phyloP scores from a whole-genome alignment of 495 filamentous ascomycete genomes.

The Poronia punctata region DNA sequence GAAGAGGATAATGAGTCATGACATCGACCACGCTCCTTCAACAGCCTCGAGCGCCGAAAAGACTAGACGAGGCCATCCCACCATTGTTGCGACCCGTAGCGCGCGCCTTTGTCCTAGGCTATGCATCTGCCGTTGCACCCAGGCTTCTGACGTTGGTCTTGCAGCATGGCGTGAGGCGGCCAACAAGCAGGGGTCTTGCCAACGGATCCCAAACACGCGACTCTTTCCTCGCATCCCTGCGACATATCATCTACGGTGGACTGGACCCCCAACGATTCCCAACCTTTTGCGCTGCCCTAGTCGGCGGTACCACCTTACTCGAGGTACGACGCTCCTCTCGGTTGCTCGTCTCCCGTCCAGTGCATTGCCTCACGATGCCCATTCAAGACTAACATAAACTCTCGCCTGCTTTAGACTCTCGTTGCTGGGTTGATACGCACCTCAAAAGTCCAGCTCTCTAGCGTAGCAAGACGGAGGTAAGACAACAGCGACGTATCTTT shows the following conservation, averaged over 20 bases:
- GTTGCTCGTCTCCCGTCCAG: too few species aligned
- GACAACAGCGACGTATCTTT: neutral
- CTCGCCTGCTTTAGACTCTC: slow-evolving; percentile 1
- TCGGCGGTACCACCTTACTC: slow-evolving; percentile 72
- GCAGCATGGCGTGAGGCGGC: slow-evolving; percentile 34
- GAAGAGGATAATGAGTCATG: slow-evolving; percentile 15
- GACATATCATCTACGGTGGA: slow-evolving; percentile 38
- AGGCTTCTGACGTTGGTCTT: slow-evolving; percentile 53
- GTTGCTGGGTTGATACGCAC: slow-evolving; percentile 3
- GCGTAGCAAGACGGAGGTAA: slow-evolving; percentile 19
- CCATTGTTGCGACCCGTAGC: slow-evolving; percentile 52
- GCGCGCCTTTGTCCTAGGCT: slow-evolving; percentile 69
- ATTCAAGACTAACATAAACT: neutral
- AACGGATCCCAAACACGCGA: slow-evolving; percentile 23
- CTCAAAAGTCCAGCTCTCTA: slow-evolving; percentile 12
- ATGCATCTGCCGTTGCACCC: slow-evolving; percentile 63
- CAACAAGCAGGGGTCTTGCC: slow-evolving; percentile 39
- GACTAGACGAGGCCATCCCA: slow-evolving; percentile 32
- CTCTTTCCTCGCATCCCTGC: slow-evolving; percentile 33
- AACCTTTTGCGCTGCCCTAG: slow-evolving; percentile 68
- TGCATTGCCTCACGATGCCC: too few species aligned
- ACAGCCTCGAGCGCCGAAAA: slow-evolving; percentile 14
- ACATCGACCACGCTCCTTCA: slow-evolving; percentile 9
- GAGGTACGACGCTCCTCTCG: slow-evolving; percentile 40
- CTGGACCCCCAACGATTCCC: slow-evolving; percentile 61